Evolutionary conservation across 2,329 filamentous ascomycete genomes (phyloP).

Genomic region (Fonsecaea erecta): DNA sequence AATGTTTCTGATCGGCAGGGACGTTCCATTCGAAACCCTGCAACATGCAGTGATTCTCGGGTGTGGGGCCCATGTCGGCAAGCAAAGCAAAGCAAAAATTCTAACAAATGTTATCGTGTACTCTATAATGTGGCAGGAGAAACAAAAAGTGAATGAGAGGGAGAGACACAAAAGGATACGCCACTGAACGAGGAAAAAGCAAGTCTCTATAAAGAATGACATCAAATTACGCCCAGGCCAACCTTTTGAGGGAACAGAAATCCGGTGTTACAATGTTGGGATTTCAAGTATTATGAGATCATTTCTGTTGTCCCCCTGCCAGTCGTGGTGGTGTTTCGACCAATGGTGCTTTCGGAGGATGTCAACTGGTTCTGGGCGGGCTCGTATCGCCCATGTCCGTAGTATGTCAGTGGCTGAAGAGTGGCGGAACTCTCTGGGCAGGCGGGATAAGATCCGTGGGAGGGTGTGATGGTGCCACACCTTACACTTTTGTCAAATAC

Average conservation of each 20-base stretch:
- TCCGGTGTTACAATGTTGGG: not conserved
- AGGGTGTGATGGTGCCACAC: not conserved
- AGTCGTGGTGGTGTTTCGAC: not conserved
- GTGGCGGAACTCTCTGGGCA: not conserved
- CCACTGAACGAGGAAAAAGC: not conserved
- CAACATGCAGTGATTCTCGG: slow-evolving; percentile 63
- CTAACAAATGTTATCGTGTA: not conserved
- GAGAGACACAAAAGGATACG: not conserved
- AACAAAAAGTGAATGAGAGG: not conserved
- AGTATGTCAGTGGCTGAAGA: not conserved
- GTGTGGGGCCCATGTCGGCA: slow-evolving; percentile 17
- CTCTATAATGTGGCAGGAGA: not conserved
- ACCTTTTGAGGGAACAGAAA: not conserved
- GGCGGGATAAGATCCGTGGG: not conserved
- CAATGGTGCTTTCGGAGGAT: not conserved
- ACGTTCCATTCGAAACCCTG: slow-evolving; percentile 77
- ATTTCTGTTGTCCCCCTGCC: not conserved
- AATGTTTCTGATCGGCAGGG: slow-evolving; percentile 63
- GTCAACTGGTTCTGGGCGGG: not conserved
- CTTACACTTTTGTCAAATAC: not conserved
- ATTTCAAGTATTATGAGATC: not conserved
- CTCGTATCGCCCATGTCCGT: not conserved
- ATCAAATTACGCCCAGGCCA: not conserved
- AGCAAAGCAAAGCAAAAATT: not conserved
- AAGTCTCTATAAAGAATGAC: not conserved